phyloP scores from a whole-genome alignment of 2,329 filamentous ascomycete genomes.

The Onygenales sp. region DNA sequence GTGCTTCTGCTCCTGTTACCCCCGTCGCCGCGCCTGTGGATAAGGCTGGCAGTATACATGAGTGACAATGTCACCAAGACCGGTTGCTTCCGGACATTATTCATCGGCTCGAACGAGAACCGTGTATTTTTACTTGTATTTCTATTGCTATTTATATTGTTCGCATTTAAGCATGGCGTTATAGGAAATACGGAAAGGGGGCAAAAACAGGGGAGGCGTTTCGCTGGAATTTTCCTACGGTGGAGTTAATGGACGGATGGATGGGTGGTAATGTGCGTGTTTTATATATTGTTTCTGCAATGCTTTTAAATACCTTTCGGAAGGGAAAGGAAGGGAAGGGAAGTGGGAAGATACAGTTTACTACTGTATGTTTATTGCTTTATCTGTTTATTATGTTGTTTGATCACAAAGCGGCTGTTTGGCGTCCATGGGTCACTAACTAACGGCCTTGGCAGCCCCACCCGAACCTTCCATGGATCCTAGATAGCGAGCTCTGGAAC shows the following conservation, averaged over 20 bases:
- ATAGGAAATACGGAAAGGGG: neutral
- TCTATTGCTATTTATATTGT: neutral
- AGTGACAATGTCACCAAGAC: no score
- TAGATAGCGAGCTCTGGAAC: no score
- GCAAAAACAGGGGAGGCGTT: no score
- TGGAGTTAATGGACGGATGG: neutral
- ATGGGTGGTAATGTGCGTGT: neutral
- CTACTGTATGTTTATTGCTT: no score
- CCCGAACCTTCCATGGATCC: no score
- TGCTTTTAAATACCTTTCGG: neutral
- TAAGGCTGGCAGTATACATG: no score
- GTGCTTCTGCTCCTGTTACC: neutral
- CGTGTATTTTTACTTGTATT: neutral
- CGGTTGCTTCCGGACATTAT: no score
- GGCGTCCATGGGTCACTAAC: no score
- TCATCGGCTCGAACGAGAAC: no score
- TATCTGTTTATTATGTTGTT: no score
- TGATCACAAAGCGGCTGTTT: no score
- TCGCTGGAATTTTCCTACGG: neutral
- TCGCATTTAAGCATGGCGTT: neutral
- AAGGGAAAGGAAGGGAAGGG: neutral
- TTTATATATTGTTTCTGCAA: neutral
- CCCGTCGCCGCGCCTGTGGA: neutral
- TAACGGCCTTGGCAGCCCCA: no score
- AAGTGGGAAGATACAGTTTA: neutral